Percentiles rank a stretch among this genome's conserved stretches.
Evolutionary conservation across 805 yeast species (phyloP).

Genomic region (Candida sonorensis): DNA sequence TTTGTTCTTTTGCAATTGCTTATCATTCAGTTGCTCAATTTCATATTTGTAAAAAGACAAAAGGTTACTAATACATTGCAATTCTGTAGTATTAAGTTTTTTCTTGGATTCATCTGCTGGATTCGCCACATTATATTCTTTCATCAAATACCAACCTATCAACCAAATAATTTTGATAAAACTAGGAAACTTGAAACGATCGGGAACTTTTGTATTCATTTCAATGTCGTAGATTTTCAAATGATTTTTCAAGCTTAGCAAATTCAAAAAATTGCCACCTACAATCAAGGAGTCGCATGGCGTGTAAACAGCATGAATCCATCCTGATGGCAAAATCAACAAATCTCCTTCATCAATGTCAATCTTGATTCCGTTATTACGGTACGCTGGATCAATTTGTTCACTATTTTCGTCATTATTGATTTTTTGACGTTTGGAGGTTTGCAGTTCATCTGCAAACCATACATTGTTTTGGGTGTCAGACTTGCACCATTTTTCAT

Average conservation of each 20-base stretch:
- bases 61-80: slow-evolving; percentile 15
- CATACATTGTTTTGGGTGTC: slow-evolving; percentile 56
- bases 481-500: slow-evolving; percentile 66
- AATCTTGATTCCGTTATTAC: slow-evolving; percentile 30
- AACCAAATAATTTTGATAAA: slow-evolving; percentile 69
- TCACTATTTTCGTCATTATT: background rate
- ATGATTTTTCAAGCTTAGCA: slow-evolving; percentile 57
- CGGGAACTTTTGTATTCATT: slow-evolving; percentile 60
- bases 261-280: slow-evolving; percentile 82
- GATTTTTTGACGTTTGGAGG: no score
- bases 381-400: slow-evolving; percentile 17
- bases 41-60: slow-evolving; percentile 19
- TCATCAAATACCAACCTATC: slow-evolving; percentile 39
- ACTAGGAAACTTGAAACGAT: slow-evolving; percentile 70
- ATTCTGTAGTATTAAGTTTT: slow-evolving; percentile 9
- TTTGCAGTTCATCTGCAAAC: slow-evolving; percentile 46
- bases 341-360: slow-evolving; percentile 55
- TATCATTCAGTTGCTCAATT: slow-evolving; percentile 9
- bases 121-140: slow-evolving; percentile 1
- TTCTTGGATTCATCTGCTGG: background rate
- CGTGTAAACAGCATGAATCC: slow-evolving; percentile 89
- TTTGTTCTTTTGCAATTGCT: slow-evolving; percentile 8
- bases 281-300: slow-evolving; percentile 74
- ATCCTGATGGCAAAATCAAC: slow-evolving; percentile 80
- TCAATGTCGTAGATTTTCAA: slow-evolving; percentile 58